A percentile compares a stretch with the other conserved stretches of the same genome.
Conservation (phyloP, 306 rosid species). For the Morella rubra region DNA sequence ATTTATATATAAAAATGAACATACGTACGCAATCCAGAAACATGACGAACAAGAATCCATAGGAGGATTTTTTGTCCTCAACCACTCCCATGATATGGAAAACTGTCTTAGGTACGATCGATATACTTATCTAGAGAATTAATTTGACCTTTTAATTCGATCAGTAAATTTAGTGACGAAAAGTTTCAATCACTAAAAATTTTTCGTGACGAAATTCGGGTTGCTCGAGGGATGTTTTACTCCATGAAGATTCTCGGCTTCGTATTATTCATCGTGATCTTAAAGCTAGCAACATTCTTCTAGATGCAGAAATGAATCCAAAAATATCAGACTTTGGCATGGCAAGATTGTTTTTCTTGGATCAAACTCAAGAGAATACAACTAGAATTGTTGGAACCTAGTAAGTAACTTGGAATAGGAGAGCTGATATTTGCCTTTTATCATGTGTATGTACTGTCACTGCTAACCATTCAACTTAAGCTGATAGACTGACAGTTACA, state of each 20-base stretch:
- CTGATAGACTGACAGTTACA: not conserved
- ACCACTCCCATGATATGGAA: no score
- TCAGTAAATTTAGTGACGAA: no score
- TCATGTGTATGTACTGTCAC: not conserved
- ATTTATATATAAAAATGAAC: no score
- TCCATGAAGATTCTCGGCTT: constrained; percentile 50
- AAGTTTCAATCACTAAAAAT: no score
- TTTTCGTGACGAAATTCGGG: no score
- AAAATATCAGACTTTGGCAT: constrained; percentile 57
- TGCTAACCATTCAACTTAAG: no score
- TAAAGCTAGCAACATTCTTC: constrained; percentile 46
- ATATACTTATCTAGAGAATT: no score
- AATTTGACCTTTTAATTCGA: no score
- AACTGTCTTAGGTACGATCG: no score
- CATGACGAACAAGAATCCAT: no score
- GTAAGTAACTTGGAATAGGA: constrained; percentile 25
- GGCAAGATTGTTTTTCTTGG: constrained; percentile 33
- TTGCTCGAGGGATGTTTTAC: constrained; percentile 43
- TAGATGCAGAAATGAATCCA: constrained; percentile 41
- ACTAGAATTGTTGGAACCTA: constrained; percentile 37
- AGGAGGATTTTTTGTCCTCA: no score
- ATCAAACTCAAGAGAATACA: constrained; percentile 39
- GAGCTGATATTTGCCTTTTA: not conserved
- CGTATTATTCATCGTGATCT: constrained; percentile 45
- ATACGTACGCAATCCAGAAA: no score